A percentile compares a stretch with the other conserved stretches of the same genome.
Conservation (phyloP, 2,329 filamentous ascomycete genomes). For the Chaetomiaceae sp. region DNA sequence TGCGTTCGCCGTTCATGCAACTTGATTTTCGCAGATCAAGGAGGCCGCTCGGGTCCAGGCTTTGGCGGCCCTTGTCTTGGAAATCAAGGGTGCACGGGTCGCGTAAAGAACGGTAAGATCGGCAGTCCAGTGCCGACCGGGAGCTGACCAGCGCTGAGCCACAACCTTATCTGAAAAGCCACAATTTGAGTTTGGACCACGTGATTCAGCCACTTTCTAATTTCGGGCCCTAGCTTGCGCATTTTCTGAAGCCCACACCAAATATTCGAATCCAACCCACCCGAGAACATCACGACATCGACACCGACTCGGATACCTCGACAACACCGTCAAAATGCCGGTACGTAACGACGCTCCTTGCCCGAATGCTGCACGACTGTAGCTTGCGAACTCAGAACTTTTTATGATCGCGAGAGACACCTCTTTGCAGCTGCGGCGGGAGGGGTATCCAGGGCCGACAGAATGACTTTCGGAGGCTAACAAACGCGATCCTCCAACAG, state of each 20-base stretch:
- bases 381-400: background rate
- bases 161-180: background rate
- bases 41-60: slow-evolving; percentile 12
- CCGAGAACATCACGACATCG: slow-evolving; percentile 28
- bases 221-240: slow-evolving; percentile 22
- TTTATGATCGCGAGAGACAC: slow-evolving; percentile 1
- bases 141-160: background rate
- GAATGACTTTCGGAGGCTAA: slow-evolving; percentile 21
- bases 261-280: slow-evolving; percentile 27
- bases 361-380: background rate
- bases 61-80: slow-evolving; percentile 6
- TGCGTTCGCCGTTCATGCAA: slow-evolving; percentile 13
- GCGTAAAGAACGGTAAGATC: slow-evolving; percentile 2
- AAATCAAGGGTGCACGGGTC: slow-evolving; percentile 5
- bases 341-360: slow-evolving; percentile 29
- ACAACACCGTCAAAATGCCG: slow-evolving; percentile 39
- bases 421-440: background rate
- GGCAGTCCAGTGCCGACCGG: slow-evolving; percentile 6
- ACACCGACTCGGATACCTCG: slow-evolving; percentile 31
- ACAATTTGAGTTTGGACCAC: slow-evolving; percentile 14
- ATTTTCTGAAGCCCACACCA: slow-evolving; percentile 29
- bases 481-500: slow-evolving; percentile 44
- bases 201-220: slow-evolving; percentile 26
- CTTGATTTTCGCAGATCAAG: slow-evolving; percentile 14
- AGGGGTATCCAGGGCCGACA: slow-evolving; percentile 1